phyloP scores from a whole-genome alignment of 2,329 filamentous ascomycete genomes.

The Monosporascus sp. region DNA sequence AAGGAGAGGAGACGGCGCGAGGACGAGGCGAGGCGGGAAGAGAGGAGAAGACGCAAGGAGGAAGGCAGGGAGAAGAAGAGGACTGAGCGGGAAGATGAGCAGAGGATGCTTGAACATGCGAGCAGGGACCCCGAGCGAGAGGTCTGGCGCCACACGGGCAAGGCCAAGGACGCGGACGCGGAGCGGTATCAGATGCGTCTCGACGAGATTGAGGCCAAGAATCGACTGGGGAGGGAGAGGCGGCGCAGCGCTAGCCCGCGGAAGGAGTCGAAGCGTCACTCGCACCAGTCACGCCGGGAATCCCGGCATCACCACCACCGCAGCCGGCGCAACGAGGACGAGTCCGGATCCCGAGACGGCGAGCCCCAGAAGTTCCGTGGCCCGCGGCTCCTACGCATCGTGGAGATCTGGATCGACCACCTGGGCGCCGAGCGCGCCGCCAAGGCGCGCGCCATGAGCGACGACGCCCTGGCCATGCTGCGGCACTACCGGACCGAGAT shows the following conservation, averaged over 20 bases:
- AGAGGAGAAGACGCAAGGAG: neutral
- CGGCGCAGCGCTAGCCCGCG: too few relatives aligned
- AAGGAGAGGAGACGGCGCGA: neutral
- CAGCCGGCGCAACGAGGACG: neutral
- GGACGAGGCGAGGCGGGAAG: neutral
- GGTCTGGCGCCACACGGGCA: neutral
- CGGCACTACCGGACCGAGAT: conserved; percentile 13
- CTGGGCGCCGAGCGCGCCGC: conserved; percentile 19
- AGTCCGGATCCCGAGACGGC: neutral
- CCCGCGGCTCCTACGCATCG: conserved; percentile 33
- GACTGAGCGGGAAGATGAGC: neutral
- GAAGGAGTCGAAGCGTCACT: too few relatives aligned
- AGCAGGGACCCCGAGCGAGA: neutral
- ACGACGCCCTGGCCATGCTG: conserved; percentile 13
- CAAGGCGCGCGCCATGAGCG: conserved; percentile 16
- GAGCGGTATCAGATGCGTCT: neutral
- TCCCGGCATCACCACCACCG: neutral
- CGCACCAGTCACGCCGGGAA: too few relatives aligned
- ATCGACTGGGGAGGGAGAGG: neutral
- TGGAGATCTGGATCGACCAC: conserved; percentile 40
- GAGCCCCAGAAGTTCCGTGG: neutral
- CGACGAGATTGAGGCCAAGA: neutral
- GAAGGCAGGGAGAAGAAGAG: neutral
- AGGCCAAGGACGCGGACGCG: neutral
- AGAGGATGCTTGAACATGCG: neutral